Conservation (phyloP, 2,329 filamentous ascomycete genomes). For the Aschersonia sp. region DNA sequence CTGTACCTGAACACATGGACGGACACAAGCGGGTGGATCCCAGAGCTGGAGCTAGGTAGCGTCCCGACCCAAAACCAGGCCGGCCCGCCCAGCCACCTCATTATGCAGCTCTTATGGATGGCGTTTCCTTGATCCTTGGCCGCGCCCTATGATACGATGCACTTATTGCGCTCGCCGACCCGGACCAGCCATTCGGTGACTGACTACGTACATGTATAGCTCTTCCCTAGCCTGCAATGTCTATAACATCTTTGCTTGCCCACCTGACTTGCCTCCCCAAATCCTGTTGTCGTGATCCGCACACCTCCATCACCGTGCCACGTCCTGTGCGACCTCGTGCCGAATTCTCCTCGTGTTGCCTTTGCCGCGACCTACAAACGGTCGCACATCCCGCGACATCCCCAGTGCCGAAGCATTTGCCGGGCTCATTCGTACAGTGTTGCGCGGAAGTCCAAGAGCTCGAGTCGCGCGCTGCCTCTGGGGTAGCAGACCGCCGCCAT, state of each 20-base stretch:
- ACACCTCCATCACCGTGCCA: background rate
- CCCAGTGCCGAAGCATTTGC: no score
- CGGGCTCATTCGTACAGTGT: no score
- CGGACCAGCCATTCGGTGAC: background rate
- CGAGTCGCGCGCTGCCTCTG: background rate
- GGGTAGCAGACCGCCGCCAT: constrained; percentile 8
- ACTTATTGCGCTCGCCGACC: background rate
- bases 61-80: no score
- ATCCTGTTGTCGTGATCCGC: background rate
- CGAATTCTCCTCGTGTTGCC: no score
- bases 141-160: background rate
- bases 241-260: background rate
- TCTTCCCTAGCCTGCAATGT: background rate
- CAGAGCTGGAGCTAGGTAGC: no score
- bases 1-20: no score
- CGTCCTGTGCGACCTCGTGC: no score
- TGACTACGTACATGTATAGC: background rate
- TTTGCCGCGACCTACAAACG: no score
- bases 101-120: background rate
- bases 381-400: no score
- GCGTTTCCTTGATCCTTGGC: background rate
- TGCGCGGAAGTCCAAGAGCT: background rate
- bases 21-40: no score
- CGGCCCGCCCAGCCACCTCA: background rate
- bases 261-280: no score